Conservation (phyloP, 306 rosid genomes). For the Boehmeria nivea region DNA sequence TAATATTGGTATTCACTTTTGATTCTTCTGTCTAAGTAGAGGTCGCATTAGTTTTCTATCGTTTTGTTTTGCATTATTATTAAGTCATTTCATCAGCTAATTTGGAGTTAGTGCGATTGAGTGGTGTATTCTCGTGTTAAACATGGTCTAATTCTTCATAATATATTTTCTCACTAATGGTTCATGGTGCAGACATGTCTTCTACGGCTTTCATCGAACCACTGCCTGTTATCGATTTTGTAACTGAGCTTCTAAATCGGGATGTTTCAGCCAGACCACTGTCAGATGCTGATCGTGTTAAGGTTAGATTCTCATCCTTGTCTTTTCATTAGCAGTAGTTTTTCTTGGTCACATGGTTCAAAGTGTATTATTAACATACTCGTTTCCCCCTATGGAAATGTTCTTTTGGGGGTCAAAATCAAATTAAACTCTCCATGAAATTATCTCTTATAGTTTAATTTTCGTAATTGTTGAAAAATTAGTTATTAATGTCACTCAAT, state of each 20-base stretch:
- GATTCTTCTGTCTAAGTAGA: not conserved
- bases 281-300: constrained; percentile 86
- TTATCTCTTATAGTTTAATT: too few species aligned
- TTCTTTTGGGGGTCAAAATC: not conserved
- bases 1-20: constrained; percentile 55
- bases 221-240: constrained; percentile 85
- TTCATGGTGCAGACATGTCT: constrained; percentile 73
- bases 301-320: constrained; percentile 44
- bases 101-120: too few species aligned
- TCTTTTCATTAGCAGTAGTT: not conserved
- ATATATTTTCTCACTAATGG: not conserved
- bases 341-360: not conserved
- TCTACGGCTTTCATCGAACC: constrained; percentile 97
- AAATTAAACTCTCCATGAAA: too few species aligned
- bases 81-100: not conserved
- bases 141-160: not conserved
- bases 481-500: too few species aligned
- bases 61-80: not conserved
- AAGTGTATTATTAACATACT: not conserved
- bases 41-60: too few species aligned
- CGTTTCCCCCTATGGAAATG: too few species aligned
- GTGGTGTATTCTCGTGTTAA: too few species aligned
- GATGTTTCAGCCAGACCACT: constrained; percentile 72
- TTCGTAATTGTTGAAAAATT: too few species aligned
- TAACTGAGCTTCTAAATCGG: constrained; percentile 66